phyloP scores from a whole-genome alignment of 2,329 filamentous ascomycete species.

The Macroventuria anomochaeta region DNA sequence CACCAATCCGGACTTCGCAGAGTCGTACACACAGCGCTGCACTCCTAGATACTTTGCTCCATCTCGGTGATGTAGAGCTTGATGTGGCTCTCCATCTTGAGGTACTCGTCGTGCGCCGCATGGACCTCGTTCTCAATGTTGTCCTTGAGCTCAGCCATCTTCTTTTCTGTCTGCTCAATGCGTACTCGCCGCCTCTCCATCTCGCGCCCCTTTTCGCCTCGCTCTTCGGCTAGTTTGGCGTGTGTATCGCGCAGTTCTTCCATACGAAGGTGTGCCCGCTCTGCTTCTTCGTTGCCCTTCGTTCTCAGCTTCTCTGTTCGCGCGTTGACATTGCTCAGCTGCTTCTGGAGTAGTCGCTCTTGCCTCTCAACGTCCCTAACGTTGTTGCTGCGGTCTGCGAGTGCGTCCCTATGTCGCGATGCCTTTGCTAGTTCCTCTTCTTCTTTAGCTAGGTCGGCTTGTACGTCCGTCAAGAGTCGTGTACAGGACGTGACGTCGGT shows the following conservation, averaged over 20 bases:
- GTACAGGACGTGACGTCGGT: constrained; percentile 87
- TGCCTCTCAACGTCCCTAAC: constrained; percentile 90
- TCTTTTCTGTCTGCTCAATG: constrained; percentile 98
- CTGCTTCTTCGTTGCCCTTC: constrained; percentile 80
- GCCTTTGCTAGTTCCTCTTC: constrained; percentile 87
- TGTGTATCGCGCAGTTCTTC: constrained; percentile 84
- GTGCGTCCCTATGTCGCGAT: constrained; percentile 80
- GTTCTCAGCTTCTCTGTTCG: constrained; percentile 83
- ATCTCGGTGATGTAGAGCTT: constrained; percentile 98
- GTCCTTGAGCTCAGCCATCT: constrained; percentile 98
- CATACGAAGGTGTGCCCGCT: constrained; percentile 85
- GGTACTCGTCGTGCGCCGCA: constrained; percentile 87
- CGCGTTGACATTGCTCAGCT: constrained; percentile 84
- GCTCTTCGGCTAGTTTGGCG: constrained; percentile 80
- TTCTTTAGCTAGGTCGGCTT: constrained; percentile 83
- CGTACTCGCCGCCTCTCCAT: constrained; percentile 91
- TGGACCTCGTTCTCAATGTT: constrained; percentile 96
- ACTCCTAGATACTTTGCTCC: constrained; percentile 72
- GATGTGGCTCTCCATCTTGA: constrained; percentile 97
- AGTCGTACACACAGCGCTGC: constrained; percentile 1
- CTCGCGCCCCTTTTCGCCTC: constrained; percentile 84
- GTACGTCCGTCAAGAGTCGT: constrained; percentile 86
- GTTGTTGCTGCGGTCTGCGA: constrained; percentile 86
- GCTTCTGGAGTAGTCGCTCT: constrained; percentile 81
- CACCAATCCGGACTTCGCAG: constrained; percentile 3